A percentile compares a stretch with the other conserved stretches of the same genome.
Conservation (phyloP, 805 yeast genomes). For the Kurtzmaniella cleridarum region DNA sequence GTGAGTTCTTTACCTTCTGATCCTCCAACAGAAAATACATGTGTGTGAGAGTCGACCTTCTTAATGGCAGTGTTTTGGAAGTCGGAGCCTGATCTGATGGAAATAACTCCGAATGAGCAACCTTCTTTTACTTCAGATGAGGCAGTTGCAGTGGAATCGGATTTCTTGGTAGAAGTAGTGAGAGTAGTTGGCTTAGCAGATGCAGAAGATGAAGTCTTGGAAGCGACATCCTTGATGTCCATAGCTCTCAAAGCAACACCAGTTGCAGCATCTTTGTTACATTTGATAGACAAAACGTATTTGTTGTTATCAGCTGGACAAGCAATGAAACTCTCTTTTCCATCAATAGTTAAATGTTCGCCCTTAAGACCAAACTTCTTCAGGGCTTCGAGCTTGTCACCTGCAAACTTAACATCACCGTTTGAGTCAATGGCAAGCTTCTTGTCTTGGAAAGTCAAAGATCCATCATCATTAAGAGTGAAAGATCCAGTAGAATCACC, state of each 20-base stretch:
- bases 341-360: constrained; percentile 8
- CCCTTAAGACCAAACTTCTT: not conserved
- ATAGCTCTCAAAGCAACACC: not conserved
- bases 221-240: not conserved
- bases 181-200: constrained; percentile 5
- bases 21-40: constrained; percentile 31
- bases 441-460: constrained; percentile 15
- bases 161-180: constrained; percentile 5
- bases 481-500: constrained; percentile 9
- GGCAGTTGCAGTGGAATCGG: constrained; percentile 5
- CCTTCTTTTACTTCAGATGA: not conserved
- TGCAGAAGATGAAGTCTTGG: constrained; percentile 4
- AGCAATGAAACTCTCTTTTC: constrained; percentile 7
- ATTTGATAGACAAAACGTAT: constrained; percentile 1
- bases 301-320: constrained; percentile 7
- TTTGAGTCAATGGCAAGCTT: not conserved
- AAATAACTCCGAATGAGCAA: constrained; percentile 7
- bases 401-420: not conserved
- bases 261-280: no score
- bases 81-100: constrained; percentile 19
- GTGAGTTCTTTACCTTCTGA: constrained; percentile 19
- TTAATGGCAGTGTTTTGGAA: constrained; percentile 21
- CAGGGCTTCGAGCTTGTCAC: not conserved
- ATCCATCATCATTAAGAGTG: constrained; percentile 18
- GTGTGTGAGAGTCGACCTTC: constrained; percentile 25